These are phyloP conservation scores for Mycosphaerella sp. DNA, from an alignment of 2,329 filamentous ascomycete species.

Conservation along the genomic window DNA sequence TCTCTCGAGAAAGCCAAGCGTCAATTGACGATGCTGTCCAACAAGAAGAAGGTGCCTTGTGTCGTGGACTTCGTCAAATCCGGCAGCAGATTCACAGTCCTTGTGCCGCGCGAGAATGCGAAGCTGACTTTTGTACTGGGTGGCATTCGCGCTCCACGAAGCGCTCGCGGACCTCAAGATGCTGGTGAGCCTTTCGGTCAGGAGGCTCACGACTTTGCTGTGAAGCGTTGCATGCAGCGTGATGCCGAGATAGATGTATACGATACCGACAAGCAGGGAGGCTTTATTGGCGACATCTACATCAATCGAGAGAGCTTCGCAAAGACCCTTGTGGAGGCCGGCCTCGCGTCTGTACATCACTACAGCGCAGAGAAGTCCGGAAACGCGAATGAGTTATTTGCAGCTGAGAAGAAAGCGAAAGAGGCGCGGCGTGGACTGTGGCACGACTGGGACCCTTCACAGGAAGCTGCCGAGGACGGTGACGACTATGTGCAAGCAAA, in stretches of 20 bases:
- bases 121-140: slow-evolving; percentile 94
- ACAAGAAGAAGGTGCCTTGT: slow-evolving; percentile 86
- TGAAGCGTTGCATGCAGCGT: slow-evolving; percentile 80
- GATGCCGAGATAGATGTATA: slow-evolving; percentile 95
- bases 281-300: slow-evolving; percentile 92
- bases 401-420: slow-evolving; percentile 84
- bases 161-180: slow-evolving; percentile 72
- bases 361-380: slow-evolving; percentile 96
- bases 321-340: slow-evolving; percentile 88
- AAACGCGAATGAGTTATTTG: slow-evolving; percentile 78
- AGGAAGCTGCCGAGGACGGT: slow-evolving; percentile 59
- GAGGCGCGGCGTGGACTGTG: slow-evolving; percentile 81
- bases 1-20: slow-evolving; percentile 92
- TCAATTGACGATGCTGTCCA: slow-evolving; percentile 76
- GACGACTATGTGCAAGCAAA: slow-evolving; percentile 39
- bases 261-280: slow-evolving; percentile 91
- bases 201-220: slow-evolving; percentile 88
- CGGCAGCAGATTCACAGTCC: slow-evolving; percentile 86
- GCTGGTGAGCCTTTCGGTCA: slow-evolving; percentile 89
- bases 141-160: slow-evolving; percentile 83
- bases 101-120: slow-evolving; percentile 86
- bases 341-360: slow-evolving; percentile 81
- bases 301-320: slow-evolving; percentile 94
- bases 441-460: slow-evolving; percentile 88
- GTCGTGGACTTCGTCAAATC: slow-evolving; percentile 97